A percentile compares a stretch with the other conserved stretches of the same genome.
phyloP scores from a whole-genome alignment of 2,329 filamentous ascomycete genomes.

The Byssoonygena ceratinophila region DNA sequence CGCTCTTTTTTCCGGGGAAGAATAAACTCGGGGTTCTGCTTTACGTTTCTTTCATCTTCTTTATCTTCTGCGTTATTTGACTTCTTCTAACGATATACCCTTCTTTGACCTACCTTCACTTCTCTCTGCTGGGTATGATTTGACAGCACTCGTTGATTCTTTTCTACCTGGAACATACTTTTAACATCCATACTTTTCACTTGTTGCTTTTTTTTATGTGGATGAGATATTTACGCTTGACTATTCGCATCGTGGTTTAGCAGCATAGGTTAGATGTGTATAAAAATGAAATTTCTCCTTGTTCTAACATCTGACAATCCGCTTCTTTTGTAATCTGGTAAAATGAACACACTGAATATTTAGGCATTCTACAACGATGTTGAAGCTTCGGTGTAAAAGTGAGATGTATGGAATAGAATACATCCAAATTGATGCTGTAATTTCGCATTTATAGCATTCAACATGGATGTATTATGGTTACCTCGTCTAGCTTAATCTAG shows the following conservation, averaged over 20 bases:
- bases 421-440: too few relatives aligned
- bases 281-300: neutral
- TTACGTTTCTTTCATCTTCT: neutral
- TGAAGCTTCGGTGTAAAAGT: too few relatives aligned
- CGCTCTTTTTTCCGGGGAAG: too few relatives aligned
- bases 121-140: constrained; percentile 10
- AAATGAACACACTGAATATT: too few relatives aligned
- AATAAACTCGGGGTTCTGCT: too few relatives aligned
- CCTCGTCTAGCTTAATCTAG: too few relatives aligned
- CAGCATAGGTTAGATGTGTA: constrained; percentile 2
- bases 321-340: too few relatives aligned
- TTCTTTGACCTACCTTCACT: neutral
- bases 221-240: neutral
- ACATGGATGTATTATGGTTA: too few relatives aligned
- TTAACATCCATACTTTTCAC: neutral
- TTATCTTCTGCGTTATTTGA: neutral
- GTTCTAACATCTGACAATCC: too few relatives aligned
- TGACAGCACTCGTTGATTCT: constrained; percentile 3
- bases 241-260: constrained; percentile 3
- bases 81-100: neutral
- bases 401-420: too few relatives aligned
- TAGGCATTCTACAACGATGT: too few relatives aligned
- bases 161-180: constrained; percentile 3
- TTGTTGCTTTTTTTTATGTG: neutral
- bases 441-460: too few relatives aligned